Evolutionary conservation across 2,329 filamentous ascomycete species (phyloP).

Genomic region (Cucurbitaria berberidis): DNA sequence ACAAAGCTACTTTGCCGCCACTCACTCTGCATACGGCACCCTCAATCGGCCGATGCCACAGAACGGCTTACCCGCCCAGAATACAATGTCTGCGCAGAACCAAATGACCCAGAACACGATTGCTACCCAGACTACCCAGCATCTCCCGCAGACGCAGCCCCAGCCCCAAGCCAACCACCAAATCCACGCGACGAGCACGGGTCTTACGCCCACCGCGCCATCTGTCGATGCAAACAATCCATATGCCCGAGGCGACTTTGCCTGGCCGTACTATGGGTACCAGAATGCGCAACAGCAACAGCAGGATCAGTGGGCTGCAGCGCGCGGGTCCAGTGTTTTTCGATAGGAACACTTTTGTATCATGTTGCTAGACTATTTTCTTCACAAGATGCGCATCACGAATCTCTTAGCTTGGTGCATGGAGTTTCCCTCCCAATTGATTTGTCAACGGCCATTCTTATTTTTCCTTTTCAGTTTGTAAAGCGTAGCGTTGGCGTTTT

Average conservation of each 20-base stretch:
- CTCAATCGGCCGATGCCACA: slow-evolving; percentile 32
- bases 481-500: too few species aligned
- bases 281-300: slow-evolving; percentile 23
- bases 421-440: too few species aligned
- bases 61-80: slow-evolving; percentile 17
- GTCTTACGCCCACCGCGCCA: slow-evolving; percentile 22
- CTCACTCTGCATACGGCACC: slow-evolving; percentile 27
- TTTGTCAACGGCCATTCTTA: too few species aligned
- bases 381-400: too few species aligned
- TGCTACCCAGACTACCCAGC: slow-evolving; percentile 5
- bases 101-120: slow-evolving; percentile 12
- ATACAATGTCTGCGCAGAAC: slow-evolving; percentile 14
- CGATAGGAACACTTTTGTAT: slow-evolving; percentile 13
- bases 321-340: slow-evolving; percentile 29
- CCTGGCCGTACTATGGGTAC: slow-evolving; percentile 39
- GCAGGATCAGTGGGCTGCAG: slow-evolving; percentile 34
- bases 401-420: too few species aligned
- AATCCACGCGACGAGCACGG: slow-evolving; percentile 18
- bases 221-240: slow-evolving; percentile 24
- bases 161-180: slow-evolving; percentile 23
- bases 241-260: slow-evolving; percentile 32
- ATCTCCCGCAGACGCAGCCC: slow-evolving; percentile 23
- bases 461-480: too few species aligned
- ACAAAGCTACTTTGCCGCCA: slow-evolving; percentile 31
- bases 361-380: background rate